Conservation (phyloP, 495 filamentous ascomycete genomes). For the Aspergillus wentii region DNA sequence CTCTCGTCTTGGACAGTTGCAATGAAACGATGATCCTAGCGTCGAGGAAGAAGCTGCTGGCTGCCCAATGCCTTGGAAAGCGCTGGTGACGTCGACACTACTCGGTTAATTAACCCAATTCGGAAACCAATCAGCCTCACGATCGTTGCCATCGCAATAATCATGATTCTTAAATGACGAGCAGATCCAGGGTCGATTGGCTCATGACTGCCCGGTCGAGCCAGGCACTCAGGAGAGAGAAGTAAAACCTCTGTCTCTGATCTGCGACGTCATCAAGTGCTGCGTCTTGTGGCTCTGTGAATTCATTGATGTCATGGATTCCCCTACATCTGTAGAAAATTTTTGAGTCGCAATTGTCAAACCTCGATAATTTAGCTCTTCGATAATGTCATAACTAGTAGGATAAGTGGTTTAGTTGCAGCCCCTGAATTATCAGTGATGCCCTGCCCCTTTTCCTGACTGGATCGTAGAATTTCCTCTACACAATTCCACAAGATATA, state of each 20-base stretch:
- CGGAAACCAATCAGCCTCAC: constrained; percentile 11
- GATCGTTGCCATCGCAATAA: too few species aligned
- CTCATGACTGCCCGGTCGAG: background rate
- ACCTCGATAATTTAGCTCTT: background rate
- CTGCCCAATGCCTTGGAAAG: background rate
- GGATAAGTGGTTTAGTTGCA: too few species aligned
- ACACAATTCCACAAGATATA: too few species aligned
- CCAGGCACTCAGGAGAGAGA: too few species aligned
- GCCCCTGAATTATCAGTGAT: too few species aligned
- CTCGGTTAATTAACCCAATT: constrained; percentile 16
- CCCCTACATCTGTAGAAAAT: too few species aligned
- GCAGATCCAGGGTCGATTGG: constrained; percentile 1
- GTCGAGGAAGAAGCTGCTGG: background rate
- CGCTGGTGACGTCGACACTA: constrained; percentile 37
- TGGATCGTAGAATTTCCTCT: too few species aligned
- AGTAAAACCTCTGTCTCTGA: background rate
- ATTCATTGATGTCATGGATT: constrained; percentile 18
- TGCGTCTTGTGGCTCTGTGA: background rate
- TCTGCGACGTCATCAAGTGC: constrained; percentile 20
- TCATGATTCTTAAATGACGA: constrained; percentile 10
- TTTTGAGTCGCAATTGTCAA: too few species aligned
- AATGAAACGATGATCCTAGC: background rate
- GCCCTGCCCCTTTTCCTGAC: too few species aligned
- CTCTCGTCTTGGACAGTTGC: too few species aligned
- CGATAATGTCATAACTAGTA: constrained; percentile 6